Conservation (phyloP, 352 stramenopile genomes). For the Globisporangium iwayamae region DNA sequence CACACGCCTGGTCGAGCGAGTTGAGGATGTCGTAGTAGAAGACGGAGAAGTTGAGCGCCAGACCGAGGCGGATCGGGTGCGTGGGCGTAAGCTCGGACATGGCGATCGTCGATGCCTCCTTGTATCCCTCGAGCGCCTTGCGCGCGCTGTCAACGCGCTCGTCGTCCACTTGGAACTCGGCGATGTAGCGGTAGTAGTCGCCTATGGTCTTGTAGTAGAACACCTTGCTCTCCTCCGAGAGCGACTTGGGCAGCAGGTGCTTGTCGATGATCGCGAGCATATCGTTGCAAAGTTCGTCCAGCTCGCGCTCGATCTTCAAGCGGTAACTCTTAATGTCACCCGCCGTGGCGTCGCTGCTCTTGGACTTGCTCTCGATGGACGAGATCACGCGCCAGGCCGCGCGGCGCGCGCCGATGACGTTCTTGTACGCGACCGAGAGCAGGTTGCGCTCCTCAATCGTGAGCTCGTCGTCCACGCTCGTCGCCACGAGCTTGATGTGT, state of each 20-base stretch:
- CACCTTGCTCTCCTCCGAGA: constrained; percentile 97
- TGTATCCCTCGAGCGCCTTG: constrained; percentile 93
- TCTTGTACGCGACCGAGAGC: constrained; percentile 94
- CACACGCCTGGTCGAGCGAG: constrained; percentile 91
- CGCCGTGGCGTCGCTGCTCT: constrained; percentile 63
- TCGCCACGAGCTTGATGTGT: constrained; percentile 98
- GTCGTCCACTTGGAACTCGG: constrained; percentile 98
- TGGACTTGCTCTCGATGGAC: constrained; percentile 91
- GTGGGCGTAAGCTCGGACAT: constrained; percentile 42
- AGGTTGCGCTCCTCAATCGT: constrained; percentile 99
- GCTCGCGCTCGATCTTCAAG: constrained; percentile 94
- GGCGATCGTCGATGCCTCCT: constrained; percentile 42
- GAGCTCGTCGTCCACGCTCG: constrained; percentile 94
- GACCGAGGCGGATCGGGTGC: constrained; percentile 97
- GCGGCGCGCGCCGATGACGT: constrained; percentile 97
- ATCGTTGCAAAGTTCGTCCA: constrained; percentile 95
- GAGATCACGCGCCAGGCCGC: constrained; percentile 99
- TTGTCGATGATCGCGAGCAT: constrained; percentile 99
- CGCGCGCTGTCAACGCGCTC: constrained; percentile 86
- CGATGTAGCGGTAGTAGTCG: constrained; percentile 99
- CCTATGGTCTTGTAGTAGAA: constrained; percentile 99
- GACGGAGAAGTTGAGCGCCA: constrained; percentile 99
- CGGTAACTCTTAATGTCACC: constrained; percentile 93
- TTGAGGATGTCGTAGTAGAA: constrained; percentile 99
- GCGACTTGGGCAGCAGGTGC: constrained; percentile 95